These are phyloP conservation scores for Allium cepa DNA, from an alignment of 106 monocot genomes.

Conservation along the genomic window DNA sequence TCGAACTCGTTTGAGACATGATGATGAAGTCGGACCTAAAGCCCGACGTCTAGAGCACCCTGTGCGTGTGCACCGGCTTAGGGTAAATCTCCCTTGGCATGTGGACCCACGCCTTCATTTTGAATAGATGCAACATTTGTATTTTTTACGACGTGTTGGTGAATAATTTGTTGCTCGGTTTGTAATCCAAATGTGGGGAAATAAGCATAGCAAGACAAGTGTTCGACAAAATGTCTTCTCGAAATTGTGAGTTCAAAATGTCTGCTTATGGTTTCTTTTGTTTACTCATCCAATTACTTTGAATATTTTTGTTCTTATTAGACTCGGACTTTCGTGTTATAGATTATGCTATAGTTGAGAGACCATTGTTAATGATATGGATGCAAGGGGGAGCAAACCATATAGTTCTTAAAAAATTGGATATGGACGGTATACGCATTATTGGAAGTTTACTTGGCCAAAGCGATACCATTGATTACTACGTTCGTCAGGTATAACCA, in stretches of 20 bases:
- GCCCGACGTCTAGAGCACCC: slow-evolving; percentile 64
- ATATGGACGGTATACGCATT: too few relatives aligned
- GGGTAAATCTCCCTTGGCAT: slow-evolving; percentile 43
- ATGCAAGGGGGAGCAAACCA: too few relatives aligned
- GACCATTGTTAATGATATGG: too few relatives aligned
- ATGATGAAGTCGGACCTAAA: slow-evolving; percentile 13
- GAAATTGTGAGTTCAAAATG: not conserved
- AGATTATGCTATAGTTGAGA: too few relatives aligned
- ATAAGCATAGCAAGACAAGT: slow-evolving; percentile 44
- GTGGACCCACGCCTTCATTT: slow-evolving; percentile 50
- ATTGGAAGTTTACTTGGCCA: too few relatives aligned
- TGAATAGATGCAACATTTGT: not conserved
- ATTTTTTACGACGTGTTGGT: slow-evolving; percentile 33
- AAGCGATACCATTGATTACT: too few relatives aligned
- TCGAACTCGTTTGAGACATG: slow-evolving; percentile 53
- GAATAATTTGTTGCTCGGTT: slow-evolving; percentile 61
- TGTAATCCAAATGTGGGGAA: slow-evolving; percentile 56
- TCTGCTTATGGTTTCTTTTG: too few relatives aligned
- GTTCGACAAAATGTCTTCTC: slow-evolving; percentile 40
- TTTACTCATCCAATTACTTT: too few relatives aligned
- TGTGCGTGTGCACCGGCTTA: slow-evolving; percentile 40
- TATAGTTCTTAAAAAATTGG: too few relatives aligned
- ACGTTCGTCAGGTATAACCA: too few relatives aligned
- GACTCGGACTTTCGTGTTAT: too few relatives aligned
- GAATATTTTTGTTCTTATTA: too few relatives aligned